Evolutionary conservation across 768 basidiomycete species (phyloP), one percentile per base, ranked within the genome.

Genomic region (Hypholoma sublateritium): DNA sequence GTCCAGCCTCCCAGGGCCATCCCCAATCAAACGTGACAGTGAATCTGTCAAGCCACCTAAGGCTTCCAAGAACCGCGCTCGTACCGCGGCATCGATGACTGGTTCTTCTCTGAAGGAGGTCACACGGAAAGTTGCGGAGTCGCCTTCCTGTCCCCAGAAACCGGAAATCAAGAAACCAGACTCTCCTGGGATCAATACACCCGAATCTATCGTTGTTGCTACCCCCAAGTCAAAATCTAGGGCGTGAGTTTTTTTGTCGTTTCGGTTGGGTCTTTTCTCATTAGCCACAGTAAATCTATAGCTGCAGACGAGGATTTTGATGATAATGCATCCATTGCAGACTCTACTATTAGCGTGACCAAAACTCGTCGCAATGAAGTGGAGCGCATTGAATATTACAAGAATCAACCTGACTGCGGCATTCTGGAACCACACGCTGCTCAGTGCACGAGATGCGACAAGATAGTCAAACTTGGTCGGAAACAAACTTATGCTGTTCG

Each of bases 301-400:
- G 60, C 57, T 37, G 71, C 68, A 11, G 70, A 74, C 14, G 77
- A 78, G n/a, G 77, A 77, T 43, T 65, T 70, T 9, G 80, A 81
- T 57, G 84, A 86, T 59, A 72, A 69, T 37, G 74, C 72, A 5
- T 86, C 85, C 4, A 70, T 85, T 25, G 77, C 83, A 3, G 85
- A 84, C 58, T 85, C 84, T 3, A 71, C 74, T 4, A 70, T 74
- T 55, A 75, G 76, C 56, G 65, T 66, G 53, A 65, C 67, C 54
- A 67, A 70, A 45, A 77, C 80, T 37, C 81, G 84, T 36, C 83
- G 85, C 55, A 81, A 76, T 21, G 87, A 87, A 70, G 69, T 72
- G 7, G 86, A 88, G 60, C 83, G 88, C 25, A 77, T 83, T 36
- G 77, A 84, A 63, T 85, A 85, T 67, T 83, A 86, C 67, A 79